These are phyloP conservation scores for Skeletonema costatum DNA, from an alignment of 108 stramenopile species.

Conservation along the genomic window DNA sequence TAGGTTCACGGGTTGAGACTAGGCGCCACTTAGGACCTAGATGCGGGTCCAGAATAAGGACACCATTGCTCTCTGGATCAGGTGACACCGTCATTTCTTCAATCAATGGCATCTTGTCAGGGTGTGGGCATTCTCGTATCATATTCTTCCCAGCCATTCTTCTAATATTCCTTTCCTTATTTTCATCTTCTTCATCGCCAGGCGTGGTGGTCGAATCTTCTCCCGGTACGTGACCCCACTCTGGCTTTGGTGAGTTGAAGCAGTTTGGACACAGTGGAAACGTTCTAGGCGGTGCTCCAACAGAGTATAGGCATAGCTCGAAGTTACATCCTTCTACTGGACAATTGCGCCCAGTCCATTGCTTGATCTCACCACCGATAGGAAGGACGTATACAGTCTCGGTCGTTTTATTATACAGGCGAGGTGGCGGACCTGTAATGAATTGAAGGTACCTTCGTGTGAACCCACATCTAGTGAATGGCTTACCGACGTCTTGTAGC, in stretches of 20 bases:
- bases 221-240: slow-evolving; percentile 63
- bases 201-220: slow-evolving; percentile 35
- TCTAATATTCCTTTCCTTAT: slow-evolving; percentile 68
- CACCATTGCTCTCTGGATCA: slow-evolving; percentile 88
- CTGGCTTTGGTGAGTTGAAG: slow-evolving; percentile 74
- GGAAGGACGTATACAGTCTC: slow-evolving; percentile 86
- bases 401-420: slow-evolving; percentile 81
- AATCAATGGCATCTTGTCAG: slow-evolving; percentile 84
- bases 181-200: slow-evolving; percentile 61
- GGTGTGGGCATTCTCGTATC: slow-evolving; percentile 80
- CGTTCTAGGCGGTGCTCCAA: slow-evolving; percentile 78
- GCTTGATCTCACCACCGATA: slow-evolving; percentile 78
- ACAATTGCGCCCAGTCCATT: slow-evolving; percentile 68
- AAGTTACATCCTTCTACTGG: slow-evolving; percentile 74
- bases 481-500: slow-evolving; percentile 90
- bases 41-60: slow-evolving; percentile 83
- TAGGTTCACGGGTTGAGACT: slow-evolving; percentile 44
- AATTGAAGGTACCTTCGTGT: slow-evolving; percentile 57
- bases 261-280: slow-evolving; percentile 90
- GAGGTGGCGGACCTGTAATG: slow-evolving; percentile 53
- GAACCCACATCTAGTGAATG: slow-evolving; percentile 84
- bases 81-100: slow-evolving; percentile 80
- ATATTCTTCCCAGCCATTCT: slow-evolving; percentile 71
- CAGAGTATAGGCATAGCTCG: slow-evolving; percentile 84
- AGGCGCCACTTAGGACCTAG: slow-evolving; percentile 86